These are phyloP conservation scores for Leccinum incarnatum DNA, from an alignment of 768 basidiomycete genomes.

Conservation along the genomic window DNA sequence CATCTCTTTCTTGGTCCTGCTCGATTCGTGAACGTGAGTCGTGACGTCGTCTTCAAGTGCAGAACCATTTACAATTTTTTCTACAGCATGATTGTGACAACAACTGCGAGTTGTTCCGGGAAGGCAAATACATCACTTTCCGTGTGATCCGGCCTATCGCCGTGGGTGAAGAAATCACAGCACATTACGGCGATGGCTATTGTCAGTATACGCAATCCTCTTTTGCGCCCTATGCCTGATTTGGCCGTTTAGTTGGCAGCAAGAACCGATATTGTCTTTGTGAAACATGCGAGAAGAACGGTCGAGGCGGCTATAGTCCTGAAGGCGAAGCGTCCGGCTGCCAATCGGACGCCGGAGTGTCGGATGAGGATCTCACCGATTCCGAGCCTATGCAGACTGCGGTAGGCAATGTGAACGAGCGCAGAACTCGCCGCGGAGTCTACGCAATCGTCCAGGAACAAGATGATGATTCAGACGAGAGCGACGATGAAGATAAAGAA, in stretches of 20 bases:
- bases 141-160: constrained; percentile 75
- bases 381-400: constrained; percentile 48
- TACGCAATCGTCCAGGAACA: constrained; percentile 66
- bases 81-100: constrained; percentile 87
- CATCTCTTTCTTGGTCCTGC: constrained; percentile 89
- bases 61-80: neutral
- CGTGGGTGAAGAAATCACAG: constrained; percentile 84
- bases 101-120: constrained; percentile 85
- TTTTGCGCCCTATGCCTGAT: constrained; percentile 25
- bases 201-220: constrained; percentile 52
- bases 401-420: constrained; percentile 67
- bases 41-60: neutral
- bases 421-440: constrained; percentile 77
- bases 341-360: constrained; percentile 43
- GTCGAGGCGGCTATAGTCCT: constrained; percentile 66
- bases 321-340: constrained; percentile 50
- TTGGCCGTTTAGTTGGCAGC: constrained; percentile 52
- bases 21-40: constrained; percentile 86
- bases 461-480: constrained; percentile 60
- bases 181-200: constrained; percentile 88
- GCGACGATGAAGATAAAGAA: constrained; percentile 51
- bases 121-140: constrained; percentile 88
- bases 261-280: constrained; percentile 78
- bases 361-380: constrained; percentile 33
- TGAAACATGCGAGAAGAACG: constrained; percentile 79